A percentile compares a stretch with the other conserved stretches of the same genome.
Conservation (phyloP, 2,329 filamentous ascomycete species). For the Claviceps africana region DNA sequence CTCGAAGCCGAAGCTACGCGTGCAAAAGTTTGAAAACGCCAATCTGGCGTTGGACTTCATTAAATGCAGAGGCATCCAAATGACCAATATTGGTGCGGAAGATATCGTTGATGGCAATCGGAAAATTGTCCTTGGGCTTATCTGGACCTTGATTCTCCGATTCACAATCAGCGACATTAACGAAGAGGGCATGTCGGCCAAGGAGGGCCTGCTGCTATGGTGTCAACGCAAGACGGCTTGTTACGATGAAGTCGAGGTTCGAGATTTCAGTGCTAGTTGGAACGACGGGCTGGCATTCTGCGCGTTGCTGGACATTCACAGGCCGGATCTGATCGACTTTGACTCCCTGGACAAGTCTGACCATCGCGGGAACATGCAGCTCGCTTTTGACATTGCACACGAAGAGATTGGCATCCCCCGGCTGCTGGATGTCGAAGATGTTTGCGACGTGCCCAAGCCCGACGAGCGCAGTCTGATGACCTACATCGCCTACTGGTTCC, state of each 20-base stretch:
- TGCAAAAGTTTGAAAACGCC: conserved; percentile 96
- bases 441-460: conserved; percentile 89
- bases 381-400: conserved; percentile 90
- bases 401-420: conserved; percentile 96
- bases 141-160: conserved; percentile 94
- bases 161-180: conserved; percentile 99
- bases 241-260: conserved; percentile 91
- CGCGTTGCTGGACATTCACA: conserved; percentile 88
- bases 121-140: conserved; percentile 92
- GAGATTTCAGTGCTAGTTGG: conserved; percentile 92
- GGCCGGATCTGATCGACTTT: conserved; percentile 93
- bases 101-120: conserved; percentile 96
- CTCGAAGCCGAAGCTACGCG: conserved; percentile 85
- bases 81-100: conserved; percentile 97
- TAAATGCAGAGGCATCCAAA: conserved; percentile 77
- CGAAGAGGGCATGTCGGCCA: conserved; percentile 92
- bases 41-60: conserved; percentile 92
- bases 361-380: conserved; percentile 91
- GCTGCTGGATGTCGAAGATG: conserved; percentile 91
- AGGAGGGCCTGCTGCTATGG: conserved; percentile 89
- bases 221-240: conserved; percentile 97
- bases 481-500: conserved; percentile 99
- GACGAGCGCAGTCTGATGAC: conserved; percentile 97
- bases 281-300: conserved; percentile 96
- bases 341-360: conserved; percentile 88